Conservation (phyloP, 2,329 filamentous ascomycete genomes). For the Aspergillus jensenii region DNA sequence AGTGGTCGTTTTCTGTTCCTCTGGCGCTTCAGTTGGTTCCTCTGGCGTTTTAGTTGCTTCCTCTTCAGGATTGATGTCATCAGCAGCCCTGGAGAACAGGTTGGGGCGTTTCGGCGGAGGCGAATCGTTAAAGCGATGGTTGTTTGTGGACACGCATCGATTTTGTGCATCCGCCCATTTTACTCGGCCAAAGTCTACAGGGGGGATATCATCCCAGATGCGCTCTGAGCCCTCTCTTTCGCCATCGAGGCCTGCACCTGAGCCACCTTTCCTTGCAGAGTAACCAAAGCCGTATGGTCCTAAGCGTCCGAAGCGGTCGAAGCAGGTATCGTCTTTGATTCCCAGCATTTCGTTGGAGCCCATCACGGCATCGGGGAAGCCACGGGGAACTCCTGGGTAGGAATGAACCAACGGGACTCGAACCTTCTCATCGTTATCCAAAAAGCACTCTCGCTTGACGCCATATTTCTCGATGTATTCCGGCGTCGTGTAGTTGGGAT, state of each 20-base stretch:
- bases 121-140: constrained; percentile 61
- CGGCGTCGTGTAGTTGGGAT: constrained; percentile 61
- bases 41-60: constrained; percentile 12
- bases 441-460: constrained; percentile 71
- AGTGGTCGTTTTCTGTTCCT: constrained; percentile 20
- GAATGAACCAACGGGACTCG: constrained; percentile 68
- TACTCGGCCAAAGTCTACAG: constrained; percentile 74
- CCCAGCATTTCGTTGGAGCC: constrained; percentile 84
- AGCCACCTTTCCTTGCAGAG: constrained; percentile 72
- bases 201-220: constrained; percentile 70
- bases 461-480: constrained; percentile 59
- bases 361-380: constrained; percentile 79
- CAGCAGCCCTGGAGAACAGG: constrained; percentile 35
- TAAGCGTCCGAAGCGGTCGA: constrained; percentile 84
- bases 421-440: constrained; percentile 67
- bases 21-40: constrained; percentile 9
- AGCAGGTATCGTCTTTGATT: constrained; percentile 82
- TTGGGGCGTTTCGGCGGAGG: constrained; percentile 31
- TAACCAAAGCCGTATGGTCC: constrained; percentile 92
- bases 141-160: constrained; percentile 71
- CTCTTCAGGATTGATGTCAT: constrained; percentile 16
- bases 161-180: constrained; percentile 78
- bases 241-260: constrained; percentile 80
- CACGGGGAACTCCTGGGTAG: constrained; percentile 74
- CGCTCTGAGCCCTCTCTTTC: constrained; percentile 77